These are phyloP conservation scores for Alternaria rosae DNA, from an alignment of 2,329 filamentous ascomycete species.

Conservation along the genomic window DNA sequence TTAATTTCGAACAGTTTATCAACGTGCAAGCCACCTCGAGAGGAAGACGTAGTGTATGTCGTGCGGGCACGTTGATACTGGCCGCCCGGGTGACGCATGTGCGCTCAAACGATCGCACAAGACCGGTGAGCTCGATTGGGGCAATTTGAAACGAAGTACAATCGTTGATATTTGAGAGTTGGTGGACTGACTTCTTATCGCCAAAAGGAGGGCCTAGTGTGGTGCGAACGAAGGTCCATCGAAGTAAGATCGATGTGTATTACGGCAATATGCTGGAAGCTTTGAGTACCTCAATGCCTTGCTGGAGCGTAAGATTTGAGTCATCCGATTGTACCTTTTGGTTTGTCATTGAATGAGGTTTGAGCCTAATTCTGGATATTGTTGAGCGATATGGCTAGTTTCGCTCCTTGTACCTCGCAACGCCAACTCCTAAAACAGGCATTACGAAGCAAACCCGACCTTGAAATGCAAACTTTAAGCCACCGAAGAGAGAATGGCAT, in stretches of 20 bases:
- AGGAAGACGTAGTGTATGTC: slow-evolving; percentile 1
- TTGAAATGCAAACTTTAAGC: background rate
- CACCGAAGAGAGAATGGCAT: background rate
- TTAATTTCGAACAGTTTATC: background rate
- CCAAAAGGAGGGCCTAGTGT: background rate
- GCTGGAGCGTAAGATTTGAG: background rate
- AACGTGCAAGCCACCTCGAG: slow-evolving; percentile 5
- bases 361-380: background rate
- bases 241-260: background rate
- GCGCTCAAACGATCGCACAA: background rate
- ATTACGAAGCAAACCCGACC: background rate
- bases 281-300: background rate
- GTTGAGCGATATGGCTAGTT: background rate
- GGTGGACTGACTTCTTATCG: background rate
- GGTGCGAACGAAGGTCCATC: background rate
- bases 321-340: background rate
- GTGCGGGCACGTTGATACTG: slow-evolving; percentile 26
- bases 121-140: background rate
- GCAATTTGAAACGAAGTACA: background rate
- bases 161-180: background rate
- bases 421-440: background rate
- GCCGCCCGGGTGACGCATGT: slow-evolving; percentile 19
- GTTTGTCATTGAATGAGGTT: background rate
- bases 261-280: background rate
- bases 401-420: background rate